Percentiles rank a stretch among this genome's conserved stretches.
phyloP scores from a whole-genome alignment of 208 protist species.

The Vickermania ingenoplastis region DNA sequence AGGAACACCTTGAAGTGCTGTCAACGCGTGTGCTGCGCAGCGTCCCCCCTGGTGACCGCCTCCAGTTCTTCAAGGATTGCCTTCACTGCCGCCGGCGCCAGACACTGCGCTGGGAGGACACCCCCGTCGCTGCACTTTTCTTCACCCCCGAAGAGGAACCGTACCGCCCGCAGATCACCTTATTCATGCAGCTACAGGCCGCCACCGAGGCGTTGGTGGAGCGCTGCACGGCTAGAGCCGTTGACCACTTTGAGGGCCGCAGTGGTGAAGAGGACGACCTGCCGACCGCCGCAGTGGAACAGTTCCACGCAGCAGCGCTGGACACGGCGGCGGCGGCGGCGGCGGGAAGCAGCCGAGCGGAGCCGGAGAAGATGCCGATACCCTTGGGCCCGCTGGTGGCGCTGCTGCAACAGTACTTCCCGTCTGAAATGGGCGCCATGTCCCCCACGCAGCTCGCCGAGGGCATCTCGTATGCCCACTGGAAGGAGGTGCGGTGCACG shows the following conservation, averaged over 20 bases:
- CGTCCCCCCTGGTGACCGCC: constrained; percentile 25
- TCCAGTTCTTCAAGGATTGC: constrained; percentile 61
- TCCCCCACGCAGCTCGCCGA: neutral
- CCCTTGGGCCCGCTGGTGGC: neutral
- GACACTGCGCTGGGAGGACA: constrained; percentile 65
- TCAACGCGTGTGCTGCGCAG: constrained; percentile 26
- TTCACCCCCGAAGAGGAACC: constrained; percentile 15
- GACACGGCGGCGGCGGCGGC: too few species aligned
- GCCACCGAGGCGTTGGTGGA: constrained; percentile 25
- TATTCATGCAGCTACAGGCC: constrained; percentile 20
- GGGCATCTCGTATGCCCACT: neutral
- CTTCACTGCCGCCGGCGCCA: constrained; percentile 59
- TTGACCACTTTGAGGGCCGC: neutral
- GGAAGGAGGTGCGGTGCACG: too few species aligned
- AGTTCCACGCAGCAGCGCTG: neutral
- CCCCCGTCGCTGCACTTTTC: constrained; percentile 68
- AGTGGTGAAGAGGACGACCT: neutral
- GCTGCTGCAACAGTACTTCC: neutral
- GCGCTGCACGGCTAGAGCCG: constrained; percentile 3
- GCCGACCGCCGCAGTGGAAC: neutral
- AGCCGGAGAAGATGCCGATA: too few species aligned
- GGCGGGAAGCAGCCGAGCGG: too few species aligned
- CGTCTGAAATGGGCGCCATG: neutral
- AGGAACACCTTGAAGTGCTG: constrained; percentile 38
- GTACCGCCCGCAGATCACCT: constrained; percentile 28